These are phyloP conservation scores for Cladophialophora psammophila DNA, from an alignment of 2,329 filamentous ascomycete species.

Conservation along the genomic window DNA sequence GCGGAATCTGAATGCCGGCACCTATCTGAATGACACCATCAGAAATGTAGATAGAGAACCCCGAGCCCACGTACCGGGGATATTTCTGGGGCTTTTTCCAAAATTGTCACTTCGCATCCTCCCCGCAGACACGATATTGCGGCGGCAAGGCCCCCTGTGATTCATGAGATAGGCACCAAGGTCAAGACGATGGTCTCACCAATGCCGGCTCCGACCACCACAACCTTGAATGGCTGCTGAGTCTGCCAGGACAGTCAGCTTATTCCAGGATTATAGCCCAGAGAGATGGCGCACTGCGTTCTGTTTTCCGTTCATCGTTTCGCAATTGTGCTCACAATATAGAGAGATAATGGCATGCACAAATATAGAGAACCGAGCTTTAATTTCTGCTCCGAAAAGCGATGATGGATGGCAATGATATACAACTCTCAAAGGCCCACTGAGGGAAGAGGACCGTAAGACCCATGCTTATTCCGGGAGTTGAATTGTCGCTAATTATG, in stretches of 20 bases:
- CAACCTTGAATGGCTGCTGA: slow-evolving; percentile 17
- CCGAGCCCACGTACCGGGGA: slow-evolving; percentile 9
- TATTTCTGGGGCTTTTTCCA: slow-evolving; percentile 26
- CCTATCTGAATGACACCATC: slow-evolving; percentile 37
- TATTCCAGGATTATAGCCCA: background rate
- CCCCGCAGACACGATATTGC: slow-evolving; percentile 23
- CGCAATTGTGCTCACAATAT: background rate
- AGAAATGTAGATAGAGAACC: background rate
- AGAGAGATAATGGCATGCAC: background rate
- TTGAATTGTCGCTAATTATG: background rate
- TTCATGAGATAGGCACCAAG: background rate
- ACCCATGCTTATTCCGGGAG: background rate
- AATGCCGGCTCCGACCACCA: slow-evolving; percentile 21
- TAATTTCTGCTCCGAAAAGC: background rate
- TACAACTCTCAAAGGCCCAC: background rate
- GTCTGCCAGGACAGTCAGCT: slow-evolving; percentile 10
- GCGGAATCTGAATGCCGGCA: slow-evolving; percentile 46
- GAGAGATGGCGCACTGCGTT: background rate
- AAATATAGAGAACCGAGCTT: background rate
- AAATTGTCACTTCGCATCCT: slow-evolving; percentile 20
- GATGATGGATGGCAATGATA: background rate
- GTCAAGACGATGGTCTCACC: slow-evolving; percentile 1
- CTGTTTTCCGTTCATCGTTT: background rate
- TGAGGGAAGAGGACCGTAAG: background rate
- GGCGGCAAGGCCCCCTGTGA: slow-evolving; percentile 23